Base-by-base conservation (phyloP, 441 rosid species). In the Raphanus hybrid region DNA sequence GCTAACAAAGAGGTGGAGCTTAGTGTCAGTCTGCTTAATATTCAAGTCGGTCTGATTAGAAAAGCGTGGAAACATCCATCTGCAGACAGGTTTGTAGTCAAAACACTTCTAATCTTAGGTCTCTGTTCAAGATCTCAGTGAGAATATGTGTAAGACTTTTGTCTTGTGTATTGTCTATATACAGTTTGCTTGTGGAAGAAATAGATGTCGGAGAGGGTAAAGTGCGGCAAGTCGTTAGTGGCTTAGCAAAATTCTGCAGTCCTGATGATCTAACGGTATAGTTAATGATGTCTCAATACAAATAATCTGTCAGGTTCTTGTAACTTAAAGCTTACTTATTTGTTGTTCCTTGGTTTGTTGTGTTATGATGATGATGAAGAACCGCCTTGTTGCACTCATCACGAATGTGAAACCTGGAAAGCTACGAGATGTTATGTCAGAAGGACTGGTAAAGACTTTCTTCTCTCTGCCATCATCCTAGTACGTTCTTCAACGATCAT, bases 11-110 rank as follows among this genome's bases (percentile, higher is more conserved):
- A 91, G 50, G 84, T 73, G 78, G 99, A 92, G 82, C 77, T 95
- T 71, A 87, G 92, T 82, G 96, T 95, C 78, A 91, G 97, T 78
- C 86, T 95, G 85, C 87, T 95, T 58, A 90, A 91, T 79, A 85
- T 93, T 70, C 97, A 88, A 79, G 97, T 95, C 79, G 99, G 99
- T 74, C 91, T 87, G 35, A 89, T 95, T 74, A 85, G 90, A 76
- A 95, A 91, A 85, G 94, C 97, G 65, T 90, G 93, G 97, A 95
- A 95, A 76, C 99, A 95, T 81, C 98, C 99, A 39, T 93, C 98
- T 18, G 99, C 99, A 12, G 99, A 95, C 84, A 95, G 98, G 99
- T 93, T 86, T 68, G 67, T 67, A 73, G 80, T 71, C 69, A 58
- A 67, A 75, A 75, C 73, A 57, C 27, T 75, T 77, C 26, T 29